Percentiles rank a stretch among this genome's conserved stretches.
Conservation (phyloP, 108 stramenopile genomes). For the Stephanodiscus triporus region DNA sequence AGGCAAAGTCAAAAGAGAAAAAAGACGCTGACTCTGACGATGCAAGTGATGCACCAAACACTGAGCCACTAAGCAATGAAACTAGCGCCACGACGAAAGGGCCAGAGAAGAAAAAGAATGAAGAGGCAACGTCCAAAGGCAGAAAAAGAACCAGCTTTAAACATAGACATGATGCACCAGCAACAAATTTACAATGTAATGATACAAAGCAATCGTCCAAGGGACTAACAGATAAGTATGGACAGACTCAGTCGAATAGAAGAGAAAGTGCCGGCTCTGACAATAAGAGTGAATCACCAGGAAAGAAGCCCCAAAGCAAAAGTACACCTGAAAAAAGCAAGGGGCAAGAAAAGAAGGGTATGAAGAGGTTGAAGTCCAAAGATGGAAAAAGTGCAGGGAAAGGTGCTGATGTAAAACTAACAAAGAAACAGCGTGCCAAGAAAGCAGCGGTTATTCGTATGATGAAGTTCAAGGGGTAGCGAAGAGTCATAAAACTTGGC, state of each 20-base stretch:
- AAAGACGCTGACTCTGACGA: neutral
- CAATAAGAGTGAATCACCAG: slow-evolving; percentile 19
- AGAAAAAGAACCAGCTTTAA: neutral
- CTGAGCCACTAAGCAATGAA: neutral
- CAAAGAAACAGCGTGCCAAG: slow-evolving; percentile 40
- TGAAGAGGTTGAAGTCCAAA: slow-evolving; percentile 1
- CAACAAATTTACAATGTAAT: neutral
- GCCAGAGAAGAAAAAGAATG: neutral
- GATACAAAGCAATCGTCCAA: neutral
- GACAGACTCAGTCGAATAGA: slow-evolving; percentile 22
- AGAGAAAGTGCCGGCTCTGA: neutral
- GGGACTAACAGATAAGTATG: neutral
- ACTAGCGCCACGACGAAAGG: neutral
- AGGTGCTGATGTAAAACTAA: slow-evolving; percentile 23
- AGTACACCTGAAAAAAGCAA: slow-evolving; percentile 2
- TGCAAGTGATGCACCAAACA: neutral
- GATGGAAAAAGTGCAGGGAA: neutral
- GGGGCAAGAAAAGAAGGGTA: neutral
- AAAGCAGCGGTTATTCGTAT: slow-evolving; percentile 38
- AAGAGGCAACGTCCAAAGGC: neutral
- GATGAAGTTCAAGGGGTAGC: slow-evolving; percentile 12
- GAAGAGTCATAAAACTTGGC: neutral
- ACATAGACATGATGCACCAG: slow-evolving; percentile 5
- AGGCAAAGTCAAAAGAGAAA: neutral
- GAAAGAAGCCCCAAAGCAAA: neutral